Conservation (phyloP, 2,329 filamentous ascomycete genomes). For the Cladophialophora exuberans region DNA sequence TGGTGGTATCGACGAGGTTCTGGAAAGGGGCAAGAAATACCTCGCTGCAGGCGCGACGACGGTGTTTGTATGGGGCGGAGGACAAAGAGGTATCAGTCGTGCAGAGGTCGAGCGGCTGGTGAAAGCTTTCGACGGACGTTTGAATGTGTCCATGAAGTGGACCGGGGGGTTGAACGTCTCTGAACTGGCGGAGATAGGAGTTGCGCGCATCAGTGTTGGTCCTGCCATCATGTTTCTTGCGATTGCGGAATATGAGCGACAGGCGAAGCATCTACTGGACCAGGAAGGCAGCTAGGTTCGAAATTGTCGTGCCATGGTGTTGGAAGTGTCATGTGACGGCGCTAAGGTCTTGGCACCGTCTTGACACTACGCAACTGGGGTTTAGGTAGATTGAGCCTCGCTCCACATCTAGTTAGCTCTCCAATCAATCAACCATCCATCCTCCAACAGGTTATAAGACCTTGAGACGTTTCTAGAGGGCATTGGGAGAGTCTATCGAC, state of each 20-base stretch:
- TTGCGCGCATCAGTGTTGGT: slow-evolving; percentile 60
- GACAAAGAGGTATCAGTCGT: slow-evolving; percentile 46
- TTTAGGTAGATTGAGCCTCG: no score
- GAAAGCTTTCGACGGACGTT: slow-evolving; percentile 51
- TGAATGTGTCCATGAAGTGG: slow-evolving; percentile 52
- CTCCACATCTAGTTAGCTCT: no score
- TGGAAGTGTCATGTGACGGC: no score
- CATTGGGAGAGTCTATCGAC: no score
- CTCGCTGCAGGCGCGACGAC: slow-evolving; percentile 62
- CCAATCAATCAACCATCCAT: no score
- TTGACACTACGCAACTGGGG: no score
- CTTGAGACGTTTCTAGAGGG: no score
- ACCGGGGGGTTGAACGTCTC: slow-evolving; percentile 47
- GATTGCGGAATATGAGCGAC: slow-evolving; percentile 3
- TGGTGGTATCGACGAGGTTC: slow-evolving; percentile 51
- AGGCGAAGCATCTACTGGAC: slow-evolving; percentile 11
- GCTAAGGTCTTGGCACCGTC: no score
- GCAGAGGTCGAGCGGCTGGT: slow-evolving; percentile 55
- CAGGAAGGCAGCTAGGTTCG: not conserved
- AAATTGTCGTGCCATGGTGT: not conserved
- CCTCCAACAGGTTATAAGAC: no score
- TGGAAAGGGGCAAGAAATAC: slow-evolving; percentile 60
- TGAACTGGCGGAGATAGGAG: slow-evolving; percentile 54
- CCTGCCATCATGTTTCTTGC: slow-evolving; percentile 39
- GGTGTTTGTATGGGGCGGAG: slow-evolving; percentile 64